Percentiles rank a stretch among this genome's conserved stretches.
phyloP scores from a whole-genome alignment of 73 alveolate species.

The Paramecium tetraurelia region DNA sequence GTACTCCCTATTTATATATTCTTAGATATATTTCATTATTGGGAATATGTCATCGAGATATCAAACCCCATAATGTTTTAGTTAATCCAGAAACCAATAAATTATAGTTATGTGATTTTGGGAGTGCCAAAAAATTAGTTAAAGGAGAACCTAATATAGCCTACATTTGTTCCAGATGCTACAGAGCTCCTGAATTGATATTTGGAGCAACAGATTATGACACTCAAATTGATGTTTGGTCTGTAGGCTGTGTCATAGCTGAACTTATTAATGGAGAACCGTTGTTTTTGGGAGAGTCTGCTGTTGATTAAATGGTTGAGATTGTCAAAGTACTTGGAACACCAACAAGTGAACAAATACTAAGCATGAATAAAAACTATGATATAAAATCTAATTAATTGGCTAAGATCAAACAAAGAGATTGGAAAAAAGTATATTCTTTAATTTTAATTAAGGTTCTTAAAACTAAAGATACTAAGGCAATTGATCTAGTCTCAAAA shows the following conservation, averaged over 20 bases:
- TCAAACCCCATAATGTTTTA: slow-evolving; percentile 78
- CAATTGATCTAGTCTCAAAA: slow-evolving; percentile 71
- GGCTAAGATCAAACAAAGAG: slow-evolving; percentile 23
- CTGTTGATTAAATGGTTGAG: slow-evolving; percentile 83
- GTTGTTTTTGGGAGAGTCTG: slow-evolving; percentile 77
- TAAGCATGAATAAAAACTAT: slow-evolving; percentile 74
- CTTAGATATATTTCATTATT: slow-evolving; percentile 52
- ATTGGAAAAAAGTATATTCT: slow-evolving; percentile 35
- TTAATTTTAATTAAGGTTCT: neutral
- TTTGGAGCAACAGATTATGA: slow-evolving; percentile 75
- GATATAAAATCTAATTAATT: neutral
- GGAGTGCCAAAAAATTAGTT: slow-evolving; percentile 73
- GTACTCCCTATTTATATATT: slow-evolving; percentile 56
- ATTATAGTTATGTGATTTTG: slow-evolving; percentile 83
- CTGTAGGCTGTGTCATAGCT: slow-evolving; percentile 77
- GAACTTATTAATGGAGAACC: slow-evolving; percentile 79
- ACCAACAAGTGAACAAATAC: slow-evolving; percentile 73
- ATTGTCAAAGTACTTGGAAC: slow-evolving; percentile 86
- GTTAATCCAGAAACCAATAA: slow-evolving; percentile 73
- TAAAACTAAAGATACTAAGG: slow-evolving; percentile 65
- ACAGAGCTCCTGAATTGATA: slow-evolving; percentile 84
- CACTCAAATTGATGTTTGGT: slow-evolving; percentile 75
- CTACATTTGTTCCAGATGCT: slow-evolving; percentile 78
- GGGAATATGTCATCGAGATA: slow-evolving; percentile 84
- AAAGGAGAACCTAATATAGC: slow-evolving; percentile 76